These are phyloP conservation scores for Phytophthora kernoviae DNA, from an alignment of 352 stramenopile genomes.

Conservation along the genomic window DNA sequence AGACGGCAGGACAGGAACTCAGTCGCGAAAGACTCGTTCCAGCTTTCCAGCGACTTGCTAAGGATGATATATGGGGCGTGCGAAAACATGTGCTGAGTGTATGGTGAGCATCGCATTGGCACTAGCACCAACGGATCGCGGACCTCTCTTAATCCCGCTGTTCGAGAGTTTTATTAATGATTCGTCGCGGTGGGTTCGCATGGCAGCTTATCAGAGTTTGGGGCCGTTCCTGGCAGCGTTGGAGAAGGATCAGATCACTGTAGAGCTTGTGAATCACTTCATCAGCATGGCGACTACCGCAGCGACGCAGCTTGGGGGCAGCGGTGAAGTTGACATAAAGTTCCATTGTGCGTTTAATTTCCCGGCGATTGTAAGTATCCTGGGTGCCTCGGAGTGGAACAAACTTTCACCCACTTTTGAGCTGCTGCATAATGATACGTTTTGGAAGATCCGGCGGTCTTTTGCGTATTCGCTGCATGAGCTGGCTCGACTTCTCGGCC, in stretches of 20 bases:
- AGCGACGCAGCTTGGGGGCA: conserved; percentile 63
- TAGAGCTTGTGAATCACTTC: conserved; percentile 85
- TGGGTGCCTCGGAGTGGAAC: conserved; percentile 71
- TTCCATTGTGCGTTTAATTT: conserved; percentile 94
- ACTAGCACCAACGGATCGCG: conserved; percentile 71
- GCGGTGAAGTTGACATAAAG: conserved; percentile 87
- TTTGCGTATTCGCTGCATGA: conserved; percentile 93
- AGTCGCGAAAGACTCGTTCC: conserved; percentile 90
- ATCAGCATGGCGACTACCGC: conserved; percentile 80
- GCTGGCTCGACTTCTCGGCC: conserved; percentile 77
- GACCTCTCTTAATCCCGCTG: conserved; percentile 86
- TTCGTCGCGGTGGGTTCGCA: conserved; percentile 92
- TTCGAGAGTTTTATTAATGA: conserved; percentile 90
- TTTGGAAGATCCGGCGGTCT: conserved; percentile 92
- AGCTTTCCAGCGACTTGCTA: conserved; percentile 89
- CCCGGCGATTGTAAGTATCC: conserved; percentile 85
- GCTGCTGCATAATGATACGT: conserved; percentile 75
- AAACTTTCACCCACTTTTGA: conserved; percentile 86
- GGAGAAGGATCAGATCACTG: conserved; percentile 80
- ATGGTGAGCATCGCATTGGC: conserved; percentile 89
- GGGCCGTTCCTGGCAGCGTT: conserved; percentile 82
- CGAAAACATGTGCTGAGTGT: conserved; percentile 93
- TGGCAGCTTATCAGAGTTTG: conserved; percentile 93
- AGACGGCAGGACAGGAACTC: conserved; percentile 71
- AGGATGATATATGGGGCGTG: conserved; percentile 95